Conservation (phyloP, 331 rosid genomes). For the Prunus yedoensis region DNA sequence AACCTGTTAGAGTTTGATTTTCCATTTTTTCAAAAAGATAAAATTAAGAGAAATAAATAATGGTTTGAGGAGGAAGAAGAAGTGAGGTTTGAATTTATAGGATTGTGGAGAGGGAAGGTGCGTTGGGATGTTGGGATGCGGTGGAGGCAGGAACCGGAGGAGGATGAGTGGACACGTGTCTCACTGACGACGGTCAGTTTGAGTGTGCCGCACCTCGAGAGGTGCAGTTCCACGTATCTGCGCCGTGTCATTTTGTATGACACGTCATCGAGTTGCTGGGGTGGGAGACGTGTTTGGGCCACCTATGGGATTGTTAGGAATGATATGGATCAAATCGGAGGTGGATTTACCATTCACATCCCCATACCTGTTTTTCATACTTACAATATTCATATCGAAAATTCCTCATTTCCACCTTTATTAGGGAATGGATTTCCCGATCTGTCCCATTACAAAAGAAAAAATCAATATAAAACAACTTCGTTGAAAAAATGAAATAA, state of each 20-base stretch:
- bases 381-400: too few relatives aligned
- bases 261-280: not conserved
- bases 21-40: slow-evolving; percentile 14
- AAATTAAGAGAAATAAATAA: not conserved
- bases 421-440: too few relatives aligned
- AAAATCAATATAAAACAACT: too few relatives aligned
- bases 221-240: not conserved
- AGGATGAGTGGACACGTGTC: not conserved
- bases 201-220: not conserved
- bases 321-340: not conserved
- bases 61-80: not conserved
- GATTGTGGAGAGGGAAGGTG: not conserved
- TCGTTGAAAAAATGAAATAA: too few relatives aligned
- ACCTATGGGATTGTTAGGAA: too few relatives aligned
- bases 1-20: slow-evolving; percentile 23
- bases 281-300: not conserved
- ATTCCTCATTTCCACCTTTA: too few relatives aligned
- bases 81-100: not conserved
- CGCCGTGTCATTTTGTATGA: not conserved
- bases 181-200: not conserved
- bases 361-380: too few relatives aligned
- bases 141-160: not conserved
- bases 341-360: too few relatives aligned
- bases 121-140: too few relatives aligned
- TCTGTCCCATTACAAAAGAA: too few relatives aligned